Percentiles rank a stretch among this genome's conserved stretches.
phyloP scores from a whole-genome alignment of 805 yeast species.

The Helenozyma baotianmanensis region DNA sequence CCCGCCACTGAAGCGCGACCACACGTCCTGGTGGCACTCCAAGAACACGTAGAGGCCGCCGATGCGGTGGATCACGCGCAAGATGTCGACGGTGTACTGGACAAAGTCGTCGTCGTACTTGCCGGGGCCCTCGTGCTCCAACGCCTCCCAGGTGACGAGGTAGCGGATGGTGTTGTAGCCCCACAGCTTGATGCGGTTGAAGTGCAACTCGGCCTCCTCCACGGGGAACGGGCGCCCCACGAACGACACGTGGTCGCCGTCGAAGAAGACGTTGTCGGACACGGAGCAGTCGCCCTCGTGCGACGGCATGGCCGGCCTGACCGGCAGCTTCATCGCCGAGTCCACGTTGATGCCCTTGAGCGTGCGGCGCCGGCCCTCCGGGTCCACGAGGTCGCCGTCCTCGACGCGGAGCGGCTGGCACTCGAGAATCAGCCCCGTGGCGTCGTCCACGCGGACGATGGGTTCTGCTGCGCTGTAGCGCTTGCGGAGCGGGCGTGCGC shows the following conservation, averaged over 20 bases:
- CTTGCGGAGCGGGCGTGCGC: conserved; percentile 25
- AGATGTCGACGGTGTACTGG: conserved; percentile 59
- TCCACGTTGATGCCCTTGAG: conserved; percentile 82
- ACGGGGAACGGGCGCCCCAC: conserved; percentile 79
- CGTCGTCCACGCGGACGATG: conserved; percentile 5
- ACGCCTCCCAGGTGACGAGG: conserved; percentile 85
- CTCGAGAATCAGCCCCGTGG: conserved; percentile 9
- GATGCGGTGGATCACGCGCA: conserved; percentile 50
- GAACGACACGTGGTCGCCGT: conserved; percentile 74
- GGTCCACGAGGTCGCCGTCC: conserved; percentile 55
- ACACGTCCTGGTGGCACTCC: conserved; percentile 92
- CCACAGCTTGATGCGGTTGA: conserved; percentile 66
- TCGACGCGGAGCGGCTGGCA: conserved; percentile 31
- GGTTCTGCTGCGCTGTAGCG: conserved; percentile 14
- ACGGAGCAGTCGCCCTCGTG: conserved; percentile 35
- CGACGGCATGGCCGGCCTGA: conserved; percentile 45
- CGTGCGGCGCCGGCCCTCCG: conserved; percentile 54
- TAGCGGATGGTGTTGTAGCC: conserved; percentile 80
- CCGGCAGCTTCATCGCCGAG: conserved; percentile 68
- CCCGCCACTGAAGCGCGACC: conserved; percentile 88
- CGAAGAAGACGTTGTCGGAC: conserved; percentile 47
- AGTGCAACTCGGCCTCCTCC: conserved; percentile 65
- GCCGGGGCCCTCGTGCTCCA: conserved; percentile 87
- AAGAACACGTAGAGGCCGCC: conserved; percentile 78
- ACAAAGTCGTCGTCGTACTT: conserved; percentile 73